Conservation (phyloP, 345 rosid genomes). For the Hibiscus tridactylites region DNA sequence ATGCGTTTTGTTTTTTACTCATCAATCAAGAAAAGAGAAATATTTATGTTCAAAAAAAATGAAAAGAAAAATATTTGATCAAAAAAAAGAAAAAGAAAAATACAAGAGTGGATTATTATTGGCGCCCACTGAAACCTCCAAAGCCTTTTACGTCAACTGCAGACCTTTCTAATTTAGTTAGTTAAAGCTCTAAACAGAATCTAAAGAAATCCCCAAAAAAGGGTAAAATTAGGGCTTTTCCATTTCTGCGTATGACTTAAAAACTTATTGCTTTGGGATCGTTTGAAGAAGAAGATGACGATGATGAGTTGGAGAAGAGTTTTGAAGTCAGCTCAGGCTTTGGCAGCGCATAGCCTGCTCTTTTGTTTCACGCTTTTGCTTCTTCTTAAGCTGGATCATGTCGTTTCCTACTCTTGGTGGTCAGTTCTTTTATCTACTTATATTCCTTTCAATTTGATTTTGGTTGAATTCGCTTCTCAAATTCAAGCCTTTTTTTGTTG, state of each 20-base stretch:
- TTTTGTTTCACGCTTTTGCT: conserved; percentile 63
- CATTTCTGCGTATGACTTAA: not conserved
- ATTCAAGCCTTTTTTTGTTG: not conserved
- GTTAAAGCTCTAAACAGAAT: too few species aligned
- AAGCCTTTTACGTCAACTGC: not conserved
- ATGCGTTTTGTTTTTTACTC: conserved; percentile 28
- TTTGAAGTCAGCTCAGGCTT: conserved; percentile 78
- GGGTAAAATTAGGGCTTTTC: not conserved
- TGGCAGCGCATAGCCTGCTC: conserved; percentile 70
- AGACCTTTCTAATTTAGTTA: not conserved
- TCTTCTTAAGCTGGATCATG: conserved; percentile 60
- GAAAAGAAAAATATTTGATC: too few species aligned
- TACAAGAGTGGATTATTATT: not conserved
- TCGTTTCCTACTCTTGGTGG: conserved; percentile 77
- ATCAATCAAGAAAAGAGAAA: conserved; percentile 4
- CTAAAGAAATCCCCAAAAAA: too few species aligned
- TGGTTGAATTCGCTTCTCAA: conserved; percentile 9
- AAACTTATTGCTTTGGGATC: not conserved
- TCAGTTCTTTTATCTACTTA: conserved; percentile 18
- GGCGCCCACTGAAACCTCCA: not conserved
- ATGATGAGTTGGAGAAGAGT: conserved; percentile 72
- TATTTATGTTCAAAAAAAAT: too few species aligned
- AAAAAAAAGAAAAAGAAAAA: not conserved
- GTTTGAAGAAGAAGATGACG: not conserved
- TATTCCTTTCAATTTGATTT: not conserved